A percentile compares a stretch with the other conserved stretches of the same genome.
These are phyloP conservation scores for Trichosporon asahii DNA, from an alignment of 1,284 basidiomycete species.

Conservation along the genomic window DNA sequence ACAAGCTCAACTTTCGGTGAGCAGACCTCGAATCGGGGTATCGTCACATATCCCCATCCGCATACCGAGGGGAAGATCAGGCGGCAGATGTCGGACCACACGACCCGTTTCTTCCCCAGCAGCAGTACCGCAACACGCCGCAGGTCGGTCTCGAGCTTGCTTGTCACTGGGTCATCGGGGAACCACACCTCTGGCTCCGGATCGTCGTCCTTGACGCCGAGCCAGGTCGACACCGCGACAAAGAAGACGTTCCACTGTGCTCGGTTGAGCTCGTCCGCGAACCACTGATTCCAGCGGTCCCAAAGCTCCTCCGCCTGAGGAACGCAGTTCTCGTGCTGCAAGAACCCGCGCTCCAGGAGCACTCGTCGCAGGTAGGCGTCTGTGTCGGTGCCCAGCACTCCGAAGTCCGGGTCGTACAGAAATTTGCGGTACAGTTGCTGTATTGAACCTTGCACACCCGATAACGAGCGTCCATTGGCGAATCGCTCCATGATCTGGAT, in stretches of 20 bases:
- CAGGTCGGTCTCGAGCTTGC: constrained; percentile 2
- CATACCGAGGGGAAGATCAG: constrained; percentile 4
- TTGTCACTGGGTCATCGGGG: constrained; percentile 18
- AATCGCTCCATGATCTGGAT: constrained; percentile 18
- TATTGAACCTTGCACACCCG: constrained; percentile 16
- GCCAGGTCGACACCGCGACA: constrained; percentile 1
- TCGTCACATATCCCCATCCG: constrained; percentile 15
- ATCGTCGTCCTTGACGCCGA: constrained; percentile 1
- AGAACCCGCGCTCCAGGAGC: constrained; percentile 14
- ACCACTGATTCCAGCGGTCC: background rate
- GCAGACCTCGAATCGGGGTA: constrained; percentile 19
- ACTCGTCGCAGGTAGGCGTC: constrained; percentile 14
- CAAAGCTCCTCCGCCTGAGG: constrained; percentile 1
- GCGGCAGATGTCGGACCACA: constrained; percentile 18
- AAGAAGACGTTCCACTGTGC: constrained; percentile 21
- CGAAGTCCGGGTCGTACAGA: background rate
- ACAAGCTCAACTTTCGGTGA: constrained; percentile 18
- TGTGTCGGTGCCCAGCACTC: background rate
- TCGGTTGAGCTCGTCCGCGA: constrained; percentile 15
- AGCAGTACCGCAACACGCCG: background rate
- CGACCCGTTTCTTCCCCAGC: constrained; percentile 13
- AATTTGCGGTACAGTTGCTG: constrained; percentile 16
- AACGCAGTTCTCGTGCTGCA: constrained; percentile 6
- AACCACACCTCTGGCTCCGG: constrained; percentile 1
- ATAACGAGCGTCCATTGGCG: constrained; percentile 14